These are phyloP conservation scores for Pythium guiyangense DNA, from an alignment of 352 stramenopile species.

Conservation along the genomic window DNA sequence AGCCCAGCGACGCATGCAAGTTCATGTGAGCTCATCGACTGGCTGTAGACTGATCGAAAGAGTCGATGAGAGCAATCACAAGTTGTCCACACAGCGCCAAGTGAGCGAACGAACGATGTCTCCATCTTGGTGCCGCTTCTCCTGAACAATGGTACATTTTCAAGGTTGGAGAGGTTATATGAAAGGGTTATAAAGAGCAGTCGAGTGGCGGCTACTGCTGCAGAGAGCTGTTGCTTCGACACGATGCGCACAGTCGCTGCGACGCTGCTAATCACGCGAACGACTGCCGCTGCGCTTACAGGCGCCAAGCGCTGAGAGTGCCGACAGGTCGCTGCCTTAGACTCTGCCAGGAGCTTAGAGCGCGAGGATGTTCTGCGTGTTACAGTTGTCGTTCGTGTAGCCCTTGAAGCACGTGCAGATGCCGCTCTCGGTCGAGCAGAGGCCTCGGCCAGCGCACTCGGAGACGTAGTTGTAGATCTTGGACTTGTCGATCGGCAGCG, in stretches of 20 bases:
- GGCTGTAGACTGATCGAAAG: no score
- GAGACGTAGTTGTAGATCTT: slow-evolving; percentile 70
- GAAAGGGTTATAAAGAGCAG: no score
- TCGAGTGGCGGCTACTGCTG: no score
- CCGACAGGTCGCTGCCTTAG: neutral
- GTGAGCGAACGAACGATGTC: no score
- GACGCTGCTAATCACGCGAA: no score
- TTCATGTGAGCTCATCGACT: slow-evolving; percentile 11
- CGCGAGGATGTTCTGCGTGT: slow-evolving; percentile 80
- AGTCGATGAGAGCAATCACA: neutral
- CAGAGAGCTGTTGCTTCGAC: no score
- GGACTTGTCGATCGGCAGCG: slow-evolving; percentile 13
- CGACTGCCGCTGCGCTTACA: neutral
- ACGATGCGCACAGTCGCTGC: no score
- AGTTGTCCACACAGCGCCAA: no score
- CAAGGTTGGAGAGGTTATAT: no score
- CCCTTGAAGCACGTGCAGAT: slow-evolving; percentile 87
- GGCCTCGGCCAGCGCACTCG: slow-evolving; percentile 63
- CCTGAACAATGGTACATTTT: no score
- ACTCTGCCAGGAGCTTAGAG: slow-evolving; percentile 32
- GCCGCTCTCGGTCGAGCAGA: slow-evolving; percentile 61
- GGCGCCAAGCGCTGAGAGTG: no score
- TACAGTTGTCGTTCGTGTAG: slow-evolving; percentile 86
- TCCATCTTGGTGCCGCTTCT: no score
- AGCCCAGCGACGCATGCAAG: slow-evolving; percentile 2